Evolutionary conservation across 202 grass and related monocot genomes (phyloP), one percentile per base, ranked within the genome.

Genomic region (Bolboschoenoplectus hybrid): DNA sequence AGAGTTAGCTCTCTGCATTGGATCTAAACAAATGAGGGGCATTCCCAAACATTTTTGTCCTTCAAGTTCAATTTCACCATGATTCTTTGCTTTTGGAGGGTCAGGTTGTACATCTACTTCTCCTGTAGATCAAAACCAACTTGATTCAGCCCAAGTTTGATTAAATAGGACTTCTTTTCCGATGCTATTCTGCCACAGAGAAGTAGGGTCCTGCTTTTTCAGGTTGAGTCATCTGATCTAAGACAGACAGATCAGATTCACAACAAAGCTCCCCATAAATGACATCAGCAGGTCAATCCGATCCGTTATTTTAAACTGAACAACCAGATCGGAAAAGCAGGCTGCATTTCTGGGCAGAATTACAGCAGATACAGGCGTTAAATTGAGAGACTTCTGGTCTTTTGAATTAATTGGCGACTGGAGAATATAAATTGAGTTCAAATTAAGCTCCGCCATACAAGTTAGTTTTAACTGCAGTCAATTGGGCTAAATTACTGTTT

Each of bases 1-100:
- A 65, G 93, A 95, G 57, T 92, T 98, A 67, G 91, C 90, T 76
- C 87, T 89, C 69, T 67, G 56, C 88, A 94, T 91, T 43, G 91
- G 85, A 86, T 98, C 90, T 67, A 95, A 91, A 66, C 87, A 83
- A 88, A 98, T 78, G 81, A 90, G 67, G 41, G 93, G 87, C 16
- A 39, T 26, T 63, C 86, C 85, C 19, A 67, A 65, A 86, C 85
- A 81, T 81, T 83, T 69, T 88, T 69, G 86, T 89, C 88, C 84
- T 50, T 89, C 43, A 1, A 55, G 3, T 81, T 92, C 51, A 75
- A 40, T 49, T 80, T 87, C 77, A n/a, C 53, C 81, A 78, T 93
- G 81, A 63, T 79, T 68, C 43, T 73, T 88, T 87, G 61, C 78
- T 67, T 81, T 68, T 5, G 70, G 72, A 88, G 41, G 20, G 60